Evolutionary conservation across 106 monocot species (phyloP).

Genomic region (Posidonia australis): DNA sequence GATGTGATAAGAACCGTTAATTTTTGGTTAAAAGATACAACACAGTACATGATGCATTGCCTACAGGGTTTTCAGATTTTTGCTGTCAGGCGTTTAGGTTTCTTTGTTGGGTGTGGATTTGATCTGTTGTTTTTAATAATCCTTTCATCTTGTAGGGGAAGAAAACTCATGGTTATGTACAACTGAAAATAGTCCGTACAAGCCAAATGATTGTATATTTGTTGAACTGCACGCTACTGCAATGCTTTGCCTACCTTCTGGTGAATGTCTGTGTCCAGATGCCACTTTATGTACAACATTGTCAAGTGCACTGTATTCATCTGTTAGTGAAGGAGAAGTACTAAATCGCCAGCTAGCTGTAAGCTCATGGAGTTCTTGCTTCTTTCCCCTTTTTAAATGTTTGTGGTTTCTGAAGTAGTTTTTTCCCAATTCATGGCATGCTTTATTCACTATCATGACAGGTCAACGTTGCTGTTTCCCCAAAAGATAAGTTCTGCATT

Average conservation of each 20-base stretch:
- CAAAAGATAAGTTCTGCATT: conserved; percentile 59
- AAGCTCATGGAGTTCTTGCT: conserved; percentile 4
- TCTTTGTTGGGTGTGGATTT: neutral
- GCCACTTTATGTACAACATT: conserved; percentile 83
- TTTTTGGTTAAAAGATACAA: too few species aligned
- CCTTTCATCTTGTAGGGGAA: conserved; percentile 40
- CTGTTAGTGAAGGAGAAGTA: conserved; percentile 66
- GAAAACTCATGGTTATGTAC: conserved; percentile 55
- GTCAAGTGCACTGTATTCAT: conserved; percentile 76
- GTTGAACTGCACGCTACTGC: conserved; percentile 77
- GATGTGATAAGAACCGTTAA: too few species aligned
- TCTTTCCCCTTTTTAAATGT: neutral
- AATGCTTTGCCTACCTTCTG: conserved; percentile 84
- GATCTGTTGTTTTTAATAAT: neutral
- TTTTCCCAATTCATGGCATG: neutral
- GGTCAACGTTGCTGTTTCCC: conserved; percentile 67
- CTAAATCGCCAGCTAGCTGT: conserved; percentile 73
- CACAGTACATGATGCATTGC: too few species aligned
- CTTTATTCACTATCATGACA: conserved; percentile 11
- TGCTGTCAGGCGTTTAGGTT: neutral
- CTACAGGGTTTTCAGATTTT: too few species aligned
- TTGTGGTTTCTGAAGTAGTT: neutral
- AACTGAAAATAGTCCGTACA: conserved; percentile 23
- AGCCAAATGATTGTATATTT: conserved; percentile 31
- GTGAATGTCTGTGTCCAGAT: conserved; percentile 84